Evolutionary conservation across 768 basidiomycete genomes (phyloP), one percentile per base, ranked within the genome.

Genomic region (Mycena crocata): DNA sequence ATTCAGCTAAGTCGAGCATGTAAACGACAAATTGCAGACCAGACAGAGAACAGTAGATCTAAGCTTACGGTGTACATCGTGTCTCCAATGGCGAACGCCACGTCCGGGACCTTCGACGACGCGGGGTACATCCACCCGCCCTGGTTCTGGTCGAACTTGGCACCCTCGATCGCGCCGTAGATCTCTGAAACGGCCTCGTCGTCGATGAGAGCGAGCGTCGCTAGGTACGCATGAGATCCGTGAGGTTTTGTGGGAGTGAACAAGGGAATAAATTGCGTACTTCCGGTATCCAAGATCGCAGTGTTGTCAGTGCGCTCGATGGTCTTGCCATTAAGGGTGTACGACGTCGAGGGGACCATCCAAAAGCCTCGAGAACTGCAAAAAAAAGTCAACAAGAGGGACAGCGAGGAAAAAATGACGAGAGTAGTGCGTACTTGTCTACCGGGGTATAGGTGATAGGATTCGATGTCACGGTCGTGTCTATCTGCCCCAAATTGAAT

Each of bases 261-360:
- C 14, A 34, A 24, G 19, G 17, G 39, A 2, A 78, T 69, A 34
- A 71, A 60, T 37, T 75, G 75, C 46, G 75, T 75, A 56, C 78
- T 80, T 42, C 80, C 80, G 26, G 80, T 82, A 70, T 82, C 81
- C 45, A 78, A 72, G 59, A 82, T 81, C 32, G 81, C 75, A 15
- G 78, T 77, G 48, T 70, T 70, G 34, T 34, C 65, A 8, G 48
- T 23, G 34, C 69, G 64, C 37, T 26, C 26, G 52, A 66, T 51
- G 73, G 79, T 79, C 28, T 73, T 70, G n/a, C 76, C 74, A 42
- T 69, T 64, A 58, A 69, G 65, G 31, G 66, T 71, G 30, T 70
- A 74, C 37, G 72, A 63, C 15, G 73, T 68, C 3, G 78, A 79
- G 21, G 67, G 52, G 34, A 81, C 78, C 72, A 79, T 76, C 81